Evolutionary conservation across 306 rosid genomes (phyloP).

Genomic region (Prunus kanzakura): DNA sequence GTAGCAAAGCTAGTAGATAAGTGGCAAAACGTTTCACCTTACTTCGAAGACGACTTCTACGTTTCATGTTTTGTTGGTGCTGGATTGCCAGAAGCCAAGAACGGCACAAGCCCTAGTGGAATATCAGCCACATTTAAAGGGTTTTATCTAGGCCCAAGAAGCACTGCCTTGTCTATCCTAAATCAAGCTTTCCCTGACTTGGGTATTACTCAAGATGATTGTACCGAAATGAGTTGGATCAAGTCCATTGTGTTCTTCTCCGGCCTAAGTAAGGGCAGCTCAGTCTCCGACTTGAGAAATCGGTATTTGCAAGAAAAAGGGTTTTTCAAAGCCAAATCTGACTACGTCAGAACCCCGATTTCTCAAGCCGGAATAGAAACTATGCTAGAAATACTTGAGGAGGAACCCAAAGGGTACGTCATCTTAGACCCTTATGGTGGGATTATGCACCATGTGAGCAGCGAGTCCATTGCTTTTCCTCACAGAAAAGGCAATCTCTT

Average conservation of each 20-base stretch:
- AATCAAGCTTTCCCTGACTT: slow-evolving; percentile 49
- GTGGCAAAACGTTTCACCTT: slow-evolving; percentile 73
- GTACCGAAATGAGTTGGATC: slow-evolving; percentile 74
- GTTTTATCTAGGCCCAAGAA: slow-evolving; percentile 43
- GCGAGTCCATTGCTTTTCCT: slow-evolving; percentile 66
- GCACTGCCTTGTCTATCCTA: slow-evolving; percentile 27
- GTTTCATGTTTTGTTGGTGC: slow-evolving; percentile 67
- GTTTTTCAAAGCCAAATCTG: slow-evolving; percentile 75
- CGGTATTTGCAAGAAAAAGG: slow-evolving; percentile 41
- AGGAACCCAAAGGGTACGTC: slow-evolving; percentile 57
- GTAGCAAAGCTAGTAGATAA: slow-evolving; percentile 45
- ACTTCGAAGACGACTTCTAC: slow-evolving; percentile 49
- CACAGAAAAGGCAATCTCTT: slow-evolving; percentile 67
- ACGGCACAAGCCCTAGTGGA: not conserved
- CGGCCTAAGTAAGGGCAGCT: slow-evolving; percentile 40
- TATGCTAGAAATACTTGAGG: slow-evolving; percentile 44
- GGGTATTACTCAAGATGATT: slow-evolving; percentile 42
- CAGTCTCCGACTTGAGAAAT: slow-evolving; percentile 44
- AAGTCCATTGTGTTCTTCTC: slow-evolving; percentile 64
- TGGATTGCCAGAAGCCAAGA: slow-evolving; percentile 46
- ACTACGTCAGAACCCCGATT: slow-evolving; percentile 44
- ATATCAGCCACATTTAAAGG: slow-evolving; percentile 59
- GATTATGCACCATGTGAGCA: slow-evolving; percentile 38
- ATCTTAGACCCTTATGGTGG: slow-evolving; percentile 76
- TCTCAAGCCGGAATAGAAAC: slow-evolving; percentile 41